Conservation (phyloP, 306 rosid species). For the Fragaria ananassa region DNA sequence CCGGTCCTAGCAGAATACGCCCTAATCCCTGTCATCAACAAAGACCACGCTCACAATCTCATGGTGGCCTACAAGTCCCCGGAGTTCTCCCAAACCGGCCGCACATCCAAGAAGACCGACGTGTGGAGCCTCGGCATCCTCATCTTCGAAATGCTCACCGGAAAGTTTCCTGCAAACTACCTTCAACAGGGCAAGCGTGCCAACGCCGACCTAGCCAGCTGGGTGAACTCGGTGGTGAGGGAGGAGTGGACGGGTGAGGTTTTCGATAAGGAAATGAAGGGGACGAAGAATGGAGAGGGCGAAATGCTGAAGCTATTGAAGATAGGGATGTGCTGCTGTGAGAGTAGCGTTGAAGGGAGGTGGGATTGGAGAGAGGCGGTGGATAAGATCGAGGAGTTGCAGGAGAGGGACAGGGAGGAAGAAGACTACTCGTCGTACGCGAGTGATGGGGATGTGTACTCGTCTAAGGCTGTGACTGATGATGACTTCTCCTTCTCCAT, state of each 20-base stretch:
- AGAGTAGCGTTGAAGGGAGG: slow-evolving; percentile 41
- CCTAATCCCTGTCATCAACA: slow-evolving; percentile 39
- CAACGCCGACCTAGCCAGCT: slow-evolving; percentile 47
- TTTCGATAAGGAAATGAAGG: slow-evolving; percentile 49
- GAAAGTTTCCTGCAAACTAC: slow-evolving; percentile 62
- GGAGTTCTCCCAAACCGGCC: slow-evolving; percentile 36
- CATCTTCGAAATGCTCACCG: slow-evolving; percentile 61
- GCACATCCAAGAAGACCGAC: slow-evolving; percentile 43
- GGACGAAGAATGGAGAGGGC: slow-evolving; percentile 41
- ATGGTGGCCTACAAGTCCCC: slow-evolving; percentile 67
- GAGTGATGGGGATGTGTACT: slow-evolving; percentile 40
- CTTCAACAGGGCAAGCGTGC: slow-evolving; percentile 44
- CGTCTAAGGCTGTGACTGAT: slow-evolving; percentile 44
- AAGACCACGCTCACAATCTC: slow-evolving; percentile 51
- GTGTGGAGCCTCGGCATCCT: slow-evolving; percentile 75
- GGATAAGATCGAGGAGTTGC: slow-evolving; percentile 53
- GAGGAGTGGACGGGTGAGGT: slow-evolving; percentile 78
- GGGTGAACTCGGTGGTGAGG: slow-evolving; percentile 66
- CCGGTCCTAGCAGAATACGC: slow-evolving; percentile 63
- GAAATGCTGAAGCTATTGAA: slow-evolving; percentile 68
- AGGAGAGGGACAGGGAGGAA: slow-evolving; percentile 46
- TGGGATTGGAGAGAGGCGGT: slow-evolving; percentile 61
- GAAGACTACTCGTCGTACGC: slow-evolving; percentile 36
- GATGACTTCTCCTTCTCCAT: slow-evolving; percentile 50
- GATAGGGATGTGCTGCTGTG: slow-evolving; percentile 70